Evolutionary conservation across 495 filamentous ascomycete species (phyloP), one percentile per base, ranked within the genome.

Genomic region (Gamarada debralockiae): DNA sequence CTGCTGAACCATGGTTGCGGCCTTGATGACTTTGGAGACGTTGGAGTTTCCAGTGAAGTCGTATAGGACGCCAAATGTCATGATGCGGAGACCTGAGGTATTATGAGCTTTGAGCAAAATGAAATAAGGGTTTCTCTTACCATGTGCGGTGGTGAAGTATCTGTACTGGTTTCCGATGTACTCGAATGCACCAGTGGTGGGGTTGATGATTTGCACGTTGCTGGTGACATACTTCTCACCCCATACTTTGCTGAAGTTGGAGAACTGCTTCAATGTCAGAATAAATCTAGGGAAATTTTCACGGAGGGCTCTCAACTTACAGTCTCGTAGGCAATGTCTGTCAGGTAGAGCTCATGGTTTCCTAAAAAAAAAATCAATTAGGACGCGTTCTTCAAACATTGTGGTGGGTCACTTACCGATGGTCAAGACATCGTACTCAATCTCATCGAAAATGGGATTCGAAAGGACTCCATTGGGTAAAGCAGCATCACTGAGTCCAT

Each of bases 281-380:
- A 25, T 29, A 29, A 5, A n/a, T n/a, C n/a, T n/a, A n/a, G n/a
- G n/a, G n/a, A n/a, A n/a, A n/a, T n/a, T n/a, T n/a, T n/a, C n/a
- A n/a, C n/a, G n/a, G n/a, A n/a, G n/a, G n/a, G 66, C 62, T 87
- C 86, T 59, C 96, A 90, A 25, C 80, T 73, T 23, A 83, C 75
- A n/a, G 48, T 38, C 27, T 58, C 56, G 22, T 58, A 58, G 12
- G 90, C 86, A 3, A 90, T 89, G 23, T 79, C 80, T 44, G 76
- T 72, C 55, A 90, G 80, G 72, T 97, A 97, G 25, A 97, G 77
- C 72, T 97, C 92, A 71, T 97, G 92, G 63, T 97, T 97, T 37
- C 92, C 92, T 7, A 85, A 83, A 38, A 86, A 90, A 22, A 96
- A n/a, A n/a, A n/a, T n/a, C n/a, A n/a, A n/a, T n/a, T n/a, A n/a